Conservation (phyloP, 768 basidiomycete genomes). For the Suillus hirtellus region DNA sequence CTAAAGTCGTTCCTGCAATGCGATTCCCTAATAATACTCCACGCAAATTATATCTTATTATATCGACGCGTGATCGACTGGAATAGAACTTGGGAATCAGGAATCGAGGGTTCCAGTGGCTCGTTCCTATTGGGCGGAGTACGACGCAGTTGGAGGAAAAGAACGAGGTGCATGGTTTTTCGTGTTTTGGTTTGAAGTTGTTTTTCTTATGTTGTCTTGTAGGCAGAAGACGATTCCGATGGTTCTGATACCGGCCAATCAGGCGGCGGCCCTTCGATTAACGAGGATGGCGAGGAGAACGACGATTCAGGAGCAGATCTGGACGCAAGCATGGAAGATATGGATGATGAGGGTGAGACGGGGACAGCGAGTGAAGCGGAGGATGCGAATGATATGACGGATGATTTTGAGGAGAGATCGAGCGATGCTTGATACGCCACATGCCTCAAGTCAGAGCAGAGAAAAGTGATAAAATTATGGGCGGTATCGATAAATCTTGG, state of each 20-base stretch:
- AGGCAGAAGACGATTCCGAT: slow-evolving; percentile 40
- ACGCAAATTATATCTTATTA: too few species aligned
- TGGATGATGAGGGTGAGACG: slow-evolving; percentile 35
- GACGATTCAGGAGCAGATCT: slow-evolving; percentile 40
- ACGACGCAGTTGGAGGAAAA: slow-evolving; percentile 81
- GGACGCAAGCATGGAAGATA: slow-evolving; percentile 42
- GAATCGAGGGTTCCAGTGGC: slow-evolving; percentile 64
- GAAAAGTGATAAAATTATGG: not conserved
- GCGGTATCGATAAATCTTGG: slow-evolving; percentile 10
- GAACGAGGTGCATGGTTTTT: slow-evolving; percentile 60
- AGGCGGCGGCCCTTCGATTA: slow-evolving; percentile 30
- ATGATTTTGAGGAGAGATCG: not conserved
- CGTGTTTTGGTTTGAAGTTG: not conserved
- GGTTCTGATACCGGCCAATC: slow-evolving; percentile 34
- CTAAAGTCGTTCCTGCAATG: not conserved
- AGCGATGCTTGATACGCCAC: not conserved
- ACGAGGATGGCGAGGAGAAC: slow-evolving; percentile 35
- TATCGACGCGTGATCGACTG: not conserved
- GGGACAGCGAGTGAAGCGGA: slow-evolving; percentile 2
- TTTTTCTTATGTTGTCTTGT: not conserved
- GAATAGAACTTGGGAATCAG: slow-evolving; percentile 58
- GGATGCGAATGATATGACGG: not conserved
- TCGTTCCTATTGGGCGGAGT: slow-evolving; percentile 72
- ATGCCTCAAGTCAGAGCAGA: not conserved
- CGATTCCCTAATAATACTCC: not conserved